These are phyloP conservation scores for Meyerozyma sp. DNA, from an alignment of 1,139 yeast genomes.

Conservation along the genomic window DNA sequence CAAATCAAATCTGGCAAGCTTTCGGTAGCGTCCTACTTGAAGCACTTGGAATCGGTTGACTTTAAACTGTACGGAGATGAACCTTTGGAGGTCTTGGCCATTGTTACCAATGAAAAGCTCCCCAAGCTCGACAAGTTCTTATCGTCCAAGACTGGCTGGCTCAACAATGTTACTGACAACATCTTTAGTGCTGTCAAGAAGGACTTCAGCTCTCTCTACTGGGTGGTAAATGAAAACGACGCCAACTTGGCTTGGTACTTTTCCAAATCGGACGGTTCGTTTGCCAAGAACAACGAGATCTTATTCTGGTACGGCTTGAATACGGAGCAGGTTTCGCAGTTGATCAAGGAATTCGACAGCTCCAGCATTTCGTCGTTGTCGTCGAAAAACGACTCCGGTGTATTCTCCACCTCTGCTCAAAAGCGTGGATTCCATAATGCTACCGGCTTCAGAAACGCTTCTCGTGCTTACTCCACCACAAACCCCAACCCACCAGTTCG, in stretches of 20 bases:
- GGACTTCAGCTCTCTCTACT: slow-evolving; percentile 69
- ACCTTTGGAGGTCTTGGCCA: slow-evolving; percentile 89
- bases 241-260: slow-evolving; percentile 91
- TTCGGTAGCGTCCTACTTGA: slow-evolving; percentile 79
- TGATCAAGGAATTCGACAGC: slow-evolving; percentile 61
- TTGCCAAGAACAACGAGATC: slow-evolving; percentile 81
- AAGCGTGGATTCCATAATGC: slow-evolving; percentile 33
- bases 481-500: slow-evolving; percentile 73
- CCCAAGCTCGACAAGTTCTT: slow-evolving; percentile 85
- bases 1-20: slow-evolving; percentile 66
- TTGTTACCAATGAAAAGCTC: slow-evolving; percentile 53
- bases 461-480: slow-evolving; percentile 22
- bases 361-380: slow-evolving; percentile 33
- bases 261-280: slow-evolving; percentile 90
- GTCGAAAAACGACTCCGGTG: slow-evolving; percentile 37
- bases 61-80: slow-evolving; percentile 93
- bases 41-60: slow-evolving; percentile 53
- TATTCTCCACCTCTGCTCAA: slow-evolving; percentile 32
- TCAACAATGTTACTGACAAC: slow-evolving; percentile 93
- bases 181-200: slow-evolving; percentile 78
- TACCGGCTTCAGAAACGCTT: slow-evolving; percentile 7
- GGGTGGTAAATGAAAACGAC: slow-evolving; percentile 90
- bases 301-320: slow-evolving; percentile 92
- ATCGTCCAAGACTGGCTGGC: slow-evolving; percentile 91
- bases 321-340: slow-evolving; percentile 55